Evolutionary conservation across 2,329 filamentous ascomycete species (phyloP), one percentile per base, ranked within the genome.

Genomic region (Fusarium torulosum): DNA sequence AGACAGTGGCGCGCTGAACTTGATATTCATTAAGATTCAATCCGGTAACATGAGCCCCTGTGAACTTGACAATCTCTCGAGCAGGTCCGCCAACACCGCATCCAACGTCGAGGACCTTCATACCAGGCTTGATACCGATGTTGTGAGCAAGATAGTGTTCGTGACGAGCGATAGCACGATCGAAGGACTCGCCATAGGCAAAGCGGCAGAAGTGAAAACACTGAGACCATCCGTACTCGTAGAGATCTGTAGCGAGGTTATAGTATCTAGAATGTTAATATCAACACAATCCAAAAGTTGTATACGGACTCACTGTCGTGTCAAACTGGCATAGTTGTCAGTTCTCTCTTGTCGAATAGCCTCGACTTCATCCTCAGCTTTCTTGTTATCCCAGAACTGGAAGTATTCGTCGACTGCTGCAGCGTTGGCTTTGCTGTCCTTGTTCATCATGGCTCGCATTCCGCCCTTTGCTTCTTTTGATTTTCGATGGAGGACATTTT

Each of bases 11-110:
- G 58, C 94, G 91, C 78, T 96, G 86, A 69, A 97, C 96, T 83
- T 97, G 94, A 84, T 97, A 97, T 82, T 97, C 93, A 81, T 97
- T 97, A 88, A 97, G 97, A 88, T 97, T 97, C 79, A 97, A 81
- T 23, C 94, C 94, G 21, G 92, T 90, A 59, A 97, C 86, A 74
- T 97, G 93, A 74, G 88, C 90, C 61, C 91, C 93, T 7, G 92
- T 90, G 81, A 97, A 97, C 81, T 95, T 96, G 80, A 91, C 92
- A 75, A 97, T 97, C 83, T 97, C 93, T 65, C 94, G 88, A 11
- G 94, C 94, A n/a, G 94, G 94, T 33, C 94, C 94, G 72, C 94
- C 94, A 59, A 97, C 93, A 86, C 94, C 94, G 75, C 94, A 97
- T 63, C 94, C 94, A 63, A 97, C 94, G 75, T 97, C 94, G n/a